phyloP scores from a whole-genome alignment of 305 asterid species.

The Fraxinus dipetala region DNA sequence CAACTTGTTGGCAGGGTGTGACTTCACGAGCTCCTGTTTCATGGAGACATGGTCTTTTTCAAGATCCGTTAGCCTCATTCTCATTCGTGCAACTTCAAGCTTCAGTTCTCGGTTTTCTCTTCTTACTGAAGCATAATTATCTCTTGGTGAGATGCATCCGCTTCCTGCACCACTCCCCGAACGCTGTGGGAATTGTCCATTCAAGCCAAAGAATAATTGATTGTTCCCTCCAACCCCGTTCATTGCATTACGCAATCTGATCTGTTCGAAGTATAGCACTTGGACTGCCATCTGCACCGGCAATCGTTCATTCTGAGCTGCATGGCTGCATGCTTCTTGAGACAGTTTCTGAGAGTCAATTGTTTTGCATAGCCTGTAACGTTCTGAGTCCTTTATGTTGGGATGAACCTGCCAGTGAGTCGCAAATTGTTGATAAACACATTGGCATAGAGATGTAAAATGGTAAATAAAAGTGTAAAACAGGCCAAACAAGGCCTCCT shows the following conservation, averaged over 20 bases:
- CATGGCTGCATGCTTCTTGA: slow-evolving; percentile 96
- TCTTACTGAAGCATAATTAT: slow-evolving; percentile 89
- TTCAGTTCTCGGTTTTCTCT: slow-evolving; percentile 88
- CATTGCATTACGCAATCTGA: slow-evolving; percentile 85
- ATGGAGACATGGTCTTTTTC: slow-evolving; percentile 92
- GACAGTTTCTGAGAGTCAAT: slow-evolving; percentile 84
- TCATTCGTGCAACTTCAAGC: slow-evolving; percentile 92
- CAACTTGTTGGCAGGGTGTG: slow-evolving; percentile 66
- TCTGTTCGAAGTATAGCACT: slow-evolving; percentile 85
- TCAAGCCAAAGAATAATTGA: slow-evolving; percentile 64
- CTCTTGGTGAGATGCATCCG: slow-evolving; percentile 91
- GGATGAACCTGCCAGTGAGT: slow-evolving; percentile 67
- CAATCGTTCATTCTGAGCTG: slow-evolving; percentile 87
- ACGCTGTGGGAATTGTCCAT: slow-evolving; percentile 59
- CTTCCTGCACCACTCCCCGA: slow-evolving; percentile 88
- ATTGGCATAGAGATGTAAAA: background rate
- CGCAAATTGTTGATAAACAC: slow-evolving; percentile 10
- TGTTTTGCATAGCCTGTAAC: slow-evolving; percentile 78
- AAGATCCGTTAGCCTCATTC: slow-evolving; percentile 92
- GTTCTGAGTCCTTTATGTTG: slow-evolving; percentile 76
- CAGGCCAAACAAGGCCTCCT: background rate
- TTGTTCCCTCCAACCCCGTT: slow-evolving; percentile 62
- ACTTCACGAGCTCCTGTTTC: slow-evolving; percentile 76
- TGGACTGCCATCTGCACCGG: slow-evolving; percentile 96
- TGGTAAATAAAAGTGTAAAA: background rate